These are phyloP conservation scores for Pleurozium schreberi DNA, from an alignment of 225 moss, liverwort and hornwort species.

Conservation along the genomic window DNA sequence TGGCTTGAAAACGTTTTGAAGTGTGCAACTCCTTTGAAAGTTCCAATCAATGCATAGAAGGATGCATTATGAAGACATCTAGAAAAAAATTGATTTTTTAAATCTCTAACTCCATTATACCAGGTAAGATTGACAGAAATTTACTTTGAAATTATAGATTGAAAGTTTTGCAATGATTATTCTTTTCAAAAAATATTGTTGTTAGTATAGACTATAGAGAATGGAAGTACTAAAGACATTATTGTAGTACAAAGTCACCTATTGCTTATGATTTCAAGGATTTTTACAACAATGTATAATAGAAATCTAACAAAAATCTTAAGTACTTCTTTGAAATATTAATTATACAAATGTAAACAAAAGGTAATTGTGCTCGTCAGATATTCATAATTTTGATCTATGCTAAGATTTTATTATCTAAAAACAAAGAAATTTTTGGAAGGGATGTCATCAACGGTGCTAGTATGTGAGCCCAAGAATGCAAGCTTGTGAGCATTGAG, in stretches of 20 bases:
- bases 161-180: not conserved
- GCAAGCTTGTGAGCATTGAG: too few relatives aligned
- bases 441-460: too few relatives aligned
- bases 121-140: not conserved
- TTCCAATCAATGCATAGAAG: fast-evolving
- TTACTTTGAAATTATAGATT: not conserved
- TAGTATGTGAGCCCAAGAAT: too few relatives aligned
- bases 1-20: not conserved
- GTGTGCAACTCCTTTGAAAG: fast-evolving
- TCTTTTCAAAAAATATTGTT: not conserved
- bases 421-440: not conserved
- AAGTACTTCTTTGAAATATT: not conserved
- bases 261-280: not conserved
- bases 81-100: not conserved
- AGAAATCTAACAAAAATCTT: not conserved
- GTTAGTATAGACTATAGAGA: not conserved
- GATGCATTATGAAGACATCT: not conserved
- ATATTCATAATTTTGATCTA: not conserved
- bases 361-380: fast-evolving
- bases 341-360: fast-evolving
- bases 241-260: not conserved
- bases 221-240: not conserved
- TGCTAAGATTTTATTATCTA: not conserved
- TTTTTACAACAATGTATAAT: not conserved
- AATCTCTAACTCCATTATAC: fast-evolving